Percentiles rank a stretch among this genome's conserved stretches.
Evolutionary conservation across 805 yeast genomes (phyloP).

Genomic region (Ogataea siamensis): DNA sequence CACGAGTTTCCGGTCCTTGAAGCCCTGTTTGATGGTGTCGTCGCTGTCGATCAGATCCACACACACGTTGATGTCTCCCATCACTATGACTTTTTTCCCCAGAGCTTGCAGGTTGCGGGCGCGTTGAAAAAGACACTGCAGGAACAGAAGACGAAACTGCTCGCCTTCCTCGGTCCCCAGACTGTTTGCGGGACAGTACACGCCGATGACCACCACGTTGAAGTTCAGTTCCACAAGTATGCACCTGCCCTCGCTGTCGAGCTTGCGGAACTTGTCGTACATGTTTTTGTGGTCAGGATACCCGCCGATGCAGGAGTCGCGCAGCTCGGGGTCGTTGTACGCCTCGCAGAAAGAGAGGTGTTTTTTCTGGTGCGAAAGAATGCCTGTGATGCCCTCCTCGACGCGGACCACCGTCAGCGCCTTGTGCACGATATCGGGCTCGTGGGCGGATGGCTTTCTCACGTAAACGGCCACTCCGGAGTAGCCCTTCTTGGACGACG

Average conservation of each 20-base stretch:
- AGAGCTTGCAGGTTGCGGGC: conserved; percentile 48
- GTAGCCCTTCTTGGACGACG: conserved; percentile 72
- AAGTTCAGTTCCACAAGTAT: conserved; percentile 69
- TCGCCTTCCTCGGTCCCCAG: conserved; percentile 66
- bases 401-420: conserved; percentile 62
- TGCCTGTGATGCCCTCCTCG: conserved; percentile 91
- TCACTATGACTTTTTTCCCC: conserved; percentile 69
- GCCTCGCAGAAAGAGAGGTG: conserved; percentile 30
- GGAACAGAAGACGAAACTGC: conserved; percentile 53
- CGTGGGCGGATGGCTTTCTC: conserved; percentile 46
- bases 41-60: conserved; percentile 83
- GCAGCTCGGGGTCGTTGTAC: conserved; percentile 10
- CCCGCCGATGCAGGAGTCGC: conserved; percentile 59
- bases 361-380: conserved; percentile 30
- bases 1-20: conserved; percentile 37
- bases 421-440: conserved; percentile 35
- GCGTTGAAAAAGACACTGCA: conserved; percentile 59
- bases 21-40: conserved; percentile 51
- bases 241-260: conserved; percentile 87
- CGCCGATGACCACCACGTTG: conserved; percentile 57
- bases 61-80: conserved; percentile 89
- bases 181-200: conserved; percentile 94
- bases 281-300: conserved; percentile 48
- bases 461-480: conserved; percentile 89
- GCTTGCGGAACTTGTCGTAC: conserved; percentile 22